These are phyloP conservation scores for Psidium friedrichsthalianum DNA, from an alignment of 345 rosid genomes.

Conservation along the genomic window DNA sequence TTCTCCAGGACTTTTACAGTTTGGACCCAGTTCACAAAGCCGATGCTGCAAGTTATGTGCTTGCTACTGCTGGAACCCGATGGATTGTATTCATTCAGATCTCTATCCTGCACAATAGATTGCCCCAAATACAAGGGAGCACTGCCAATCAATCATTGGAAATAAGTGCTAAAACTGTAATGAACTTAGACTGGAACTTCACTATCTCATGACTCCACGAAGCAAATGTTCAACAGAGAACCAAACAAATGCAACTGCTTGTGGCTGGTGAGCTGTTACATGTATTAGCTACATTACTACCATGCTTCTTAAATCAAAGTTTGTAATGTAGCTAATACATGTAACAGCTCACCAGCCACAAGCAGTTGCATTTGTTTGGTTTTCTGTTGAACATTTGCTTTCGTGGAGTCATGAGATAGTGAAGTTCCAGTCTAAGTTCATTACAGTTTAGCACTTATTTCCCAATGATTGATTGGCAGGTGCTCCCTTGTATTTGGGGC, in stretches of 20 bases:
- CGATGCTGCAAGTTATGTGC: slow-evolving; percentile 55
- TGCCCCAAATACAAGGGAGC: slow-evolving; percentile 92
- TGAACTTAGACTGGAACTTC: slow-evolving; percentile 10
- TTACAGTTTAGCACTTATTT: slow-evolving; percentile 75
- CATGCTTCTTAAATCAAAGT: no score
- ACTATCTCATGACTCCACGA: background rate
- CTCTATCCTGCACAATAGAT: slow-evolving; percentile 91
- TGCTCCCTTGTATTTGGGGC: slow-evolving; percentile 93
- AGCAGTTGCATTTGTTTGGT: background rate
- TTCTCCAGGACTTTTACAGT: slow-evolving; percentile 49
- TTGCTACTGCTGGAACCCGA: slow-evolving; percentile 68
- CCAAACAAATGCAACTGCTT: background rate
- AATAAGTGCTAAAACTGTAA: slow-evolving; percentile 75
- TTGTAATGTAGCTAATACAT: background rate
- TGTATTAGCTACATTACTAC: background rate
- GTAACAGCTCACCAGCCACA: background rate
- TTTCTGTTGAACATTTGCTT: background rate
- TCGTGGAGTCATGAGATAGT: background rate
- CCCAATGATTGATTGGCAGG: slow-evolving; percentile 96
- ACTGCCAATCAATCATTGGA: slow-evolving; percentile 96
- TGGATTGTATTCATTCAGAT: slow-evolving; percentile 63
- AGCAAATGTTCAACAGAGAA: background rate
- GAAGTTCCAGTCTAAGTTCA: slow-evolving; percentile 10
- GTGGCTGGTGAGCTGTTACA: background rate
- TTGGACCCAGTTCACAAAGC: slow-evolving; percentile 39